These are phyloP conservation scores for Scleromitrula shiraiana DNA, from an alignment of 2,329 filamentous ascomycete genomes.

Conservation along the genomic window DNA sequence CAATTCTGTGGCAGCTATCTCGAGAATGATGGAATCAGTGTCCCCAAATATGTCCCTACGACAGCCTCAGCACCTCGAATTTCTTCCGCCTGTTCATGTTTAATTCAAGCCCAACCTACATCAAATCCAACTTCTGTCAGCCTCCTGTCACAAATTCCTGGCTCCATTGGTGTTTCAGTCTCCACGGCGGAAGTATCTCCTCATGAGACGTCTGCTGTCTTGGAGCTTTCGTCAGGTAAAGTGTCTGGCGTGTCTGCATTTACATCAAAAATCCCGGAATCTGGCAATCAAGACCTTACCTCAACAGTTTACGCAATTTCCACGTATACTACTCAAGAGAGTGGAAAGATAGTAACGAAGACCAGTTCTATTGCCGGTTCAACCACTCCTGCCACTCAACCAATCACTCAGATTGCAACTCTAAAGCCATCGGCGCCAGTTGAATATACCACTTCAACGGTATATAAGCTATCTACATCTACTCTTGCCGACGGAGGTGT, in stretches of 20 bases:
- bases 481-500: not conserved
- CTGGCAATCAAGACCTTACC: not conserved
- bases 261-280: not conserved
- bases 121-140: not conserved
- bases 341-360: not conserved
- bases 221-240: not conserved
- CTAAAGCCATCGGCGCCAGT: not conserved
- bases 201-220: not conserved
- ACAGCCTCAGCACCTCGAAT: not conserved
- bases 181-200: not conserved
- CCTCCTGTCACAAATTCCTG: not conserved
- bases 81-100: slow-evolving; percentile 1
- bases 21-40: not conserved
- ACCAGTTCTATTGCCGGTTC: not conserved
- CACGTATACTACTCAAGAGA: not conserved
- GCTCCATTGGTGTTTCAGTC: not conserved
- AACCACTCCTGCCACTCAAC: not conserved
- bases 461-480: not conserved
- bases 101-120: not conserved
- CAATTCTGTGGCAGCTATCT: not conserved
- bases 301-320: not conserved
- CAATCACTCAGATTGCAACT: not conserved
- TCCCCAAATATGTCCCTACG: not conserved
- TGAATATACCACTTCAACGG: not conserved
- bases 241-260: not conserved